These are phyloP conservation scores for Malus hybrid DNA, from an alignment of 331 rosid species.

Conservation along the genomic window DNA sequence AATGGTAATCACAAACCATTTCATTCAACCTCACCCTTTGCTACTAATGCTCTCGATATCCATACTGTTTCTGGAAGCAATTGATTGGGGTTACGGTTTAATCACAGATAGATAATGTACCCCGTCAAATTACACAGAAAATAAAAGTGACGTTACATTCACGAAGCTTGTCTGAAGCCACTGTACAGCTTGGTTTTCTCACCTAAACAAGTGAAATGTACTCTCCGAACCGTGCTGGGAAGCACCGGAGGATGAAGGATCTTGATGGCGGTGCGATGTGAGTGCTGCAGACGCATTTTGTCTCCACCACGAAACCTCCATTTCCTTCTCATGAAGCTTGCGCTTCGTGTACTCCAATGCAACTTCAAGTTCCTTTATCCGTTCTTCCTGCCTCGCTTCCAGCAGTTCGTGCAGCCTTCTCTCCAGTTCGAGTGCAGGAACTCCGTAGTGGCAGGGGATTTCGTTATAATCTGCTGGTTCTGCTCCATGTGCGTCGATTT, in stretches of 20 bases:
- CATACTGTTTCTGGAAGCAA: not conserved
- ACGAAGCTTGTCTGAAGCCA: not conserved
- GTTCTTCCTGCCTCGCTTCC: conserved; percentile 66
- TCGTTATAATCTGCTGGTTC: conserved; percentile 15
- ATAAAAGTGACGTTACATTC: no score
- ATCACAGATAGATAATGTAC: no score
- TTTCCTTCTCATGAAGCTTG: conserved; percentile 56
- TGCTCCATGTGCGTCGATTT: conserved; percentile 38
- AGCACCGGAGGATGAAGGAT: conserved; percentile 36
- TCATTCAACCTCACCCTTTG: not conserved
- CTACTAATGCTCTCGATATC: not conserved
- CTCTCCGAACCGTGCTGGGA: conserved; percentile 36
- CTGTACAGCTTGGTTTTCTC: conserved; percentile 20
- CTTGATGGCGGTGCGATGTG: conserved; percentile 42
- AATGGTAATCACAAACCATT: not conserved
- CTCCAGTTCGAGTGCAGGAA: conserved; percentile 65
- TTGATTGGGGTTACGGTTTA: no score
- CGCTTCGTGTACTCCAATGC: conserved; percentile 53
- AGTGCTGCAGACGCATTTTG: conserved; percentile 39
- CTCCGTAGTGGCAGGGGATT: conserved; percentile 42
- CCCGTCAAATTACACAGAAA: no score
- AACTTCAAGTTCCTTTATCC: conserved; percentile 60
- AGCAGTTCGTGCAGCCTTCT: conserved; percentile 74
- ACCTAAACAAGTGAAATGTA: conserved; percentile 22
- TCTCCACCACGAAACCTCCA: conserved; percentile 73